A percentile compares a stretch with the other conserved stretches of the same genome.
Conservation (phyloP, 192 early-diverging fungal species). For the Jimgerdemannia lactiflua region DNA sequence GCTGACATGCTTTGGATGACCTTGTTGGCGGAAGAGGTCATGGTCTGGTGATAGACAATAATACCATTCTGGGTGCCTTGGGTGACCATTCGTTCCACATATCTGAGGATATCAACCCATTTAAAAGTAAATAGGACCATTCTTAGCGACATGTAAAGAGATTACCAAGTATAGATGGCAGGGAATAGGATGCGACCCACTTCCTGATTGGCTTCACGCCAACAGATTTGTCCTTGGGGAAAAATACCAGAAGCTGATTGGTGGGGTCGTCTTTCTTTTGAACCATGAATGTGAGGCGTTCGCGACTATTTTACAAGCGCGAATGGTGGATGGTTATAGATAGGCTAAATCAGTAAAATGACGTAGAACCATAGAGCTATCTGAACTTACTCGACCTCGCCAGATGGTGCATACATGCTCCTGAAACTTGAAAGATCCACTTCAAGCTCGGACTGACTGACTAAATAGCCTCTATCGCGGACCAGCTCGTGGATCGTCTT, state of each 20-base stretch:
- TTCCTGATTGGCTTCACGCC: slow-evolving; percentile 89
- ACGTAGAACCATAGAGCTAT: too few species aligned
- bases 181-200: slow-evolving; percentile 37
- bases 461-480: slow-evolving; percentile 83
- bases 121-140: neutral
- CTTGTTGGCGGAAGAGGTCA: slow-evolving; percentile 87
- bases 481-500: slow-evolving; percentile 91
- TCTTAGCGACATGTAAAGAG: neutral
- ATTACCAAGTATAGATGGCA: slow-evolving; percentile 6
- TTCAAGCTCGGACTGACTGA: slow-evolving; percentile 75
- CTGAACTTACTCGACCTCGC: slow-evolving; percentile 70
- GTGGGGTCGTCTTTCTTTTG: slow-evolving; percentile 75
- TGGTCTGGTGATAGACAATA: slow-evolving; percentile 78
- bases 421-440: slow-evolving; percentile 82
- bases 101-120: slow-evolving; percentile 24
- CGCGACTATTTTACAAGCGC: slow-evolving; percentile 48
- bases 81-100: slow-evolving; percentile 77
- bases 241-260: slow-evolving; percentile 88
- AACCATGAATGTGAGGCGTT: slow-evolving; percentile 80
- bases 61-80: slow-evolving; percentile 82
- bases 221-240: slow-evolving; percentile 85
- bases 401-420: slow-evolving; percentile 58
- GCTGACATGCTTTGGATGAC: slow-evolving; percentile 64
- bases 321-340: neutral
- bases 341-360: too few species aligned